A percentile compares a stretch with the other conserved stretches of the same genome.
Conservation (phyloP, 495 filamentous ascomycete genomes). For the Umbilicaria muhlenbergii region DNA sequence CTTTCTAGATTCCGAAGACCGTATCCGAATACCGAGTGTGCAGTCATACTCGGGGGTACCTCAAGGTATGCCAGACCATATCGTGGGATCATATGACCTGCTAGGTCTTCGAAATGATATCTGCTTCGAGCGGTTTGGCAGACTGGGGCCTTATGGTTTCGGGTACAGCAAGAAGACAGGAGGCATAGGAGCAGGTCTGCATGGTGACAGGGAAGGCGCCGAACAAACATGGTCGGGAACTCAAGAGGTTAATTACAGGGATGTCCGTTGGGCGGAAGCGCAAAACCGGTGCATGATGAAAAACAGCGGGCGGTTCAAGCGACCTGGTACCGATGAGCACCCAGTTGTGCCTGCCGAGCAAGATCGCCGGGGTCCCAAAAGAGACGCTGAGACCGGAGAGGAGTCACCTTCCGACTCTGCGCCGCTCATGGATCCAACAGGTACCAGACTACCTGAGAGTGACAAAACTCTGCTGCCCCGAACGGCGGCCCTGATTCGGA, state of each 20-base stretch:
- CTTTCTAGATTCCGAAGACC: constrained; percentile 50
- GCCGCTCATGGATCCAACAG: constrained; percentile 2
- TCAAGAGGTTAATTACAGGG: constrained; percentile 55
- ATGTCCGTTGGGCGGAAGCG: constrained; percentile 57
- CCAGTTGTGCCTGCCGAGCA: constrained; percentile 24
- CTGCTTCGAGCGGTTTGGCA: constrained; percentile 87
- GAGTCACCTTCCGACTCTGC: background rate
- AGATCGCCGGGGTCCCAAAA: constrained; percentile 13
- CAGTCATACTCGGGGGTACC: constrained; percentile 60
- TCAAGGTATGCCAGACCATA: constrained; percentile 64
- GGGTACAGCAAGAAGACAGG: constrained; percentile 66
- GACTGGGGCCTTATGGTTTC: constrained; percentile 76
- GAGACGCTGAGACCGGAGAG: constrained; percentile 8
- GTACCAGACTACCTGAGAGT: constrained; percentile 5
- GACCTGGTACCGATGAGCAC: constrained; percentile 27
- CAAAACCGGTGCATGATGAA: constrained; percentile 53
- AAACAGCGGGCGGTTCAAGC: constrained; percentile 56
- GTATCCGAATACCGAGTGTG: constrained; percentile 46
- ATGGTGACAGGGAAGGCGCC: constrained; percentile 61
- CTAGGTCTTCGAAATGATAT: constrained; percentile 71
- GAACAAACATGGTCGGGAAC: constrained; percentile 56
- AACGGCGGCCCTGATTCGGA: constrained; percentile 46
- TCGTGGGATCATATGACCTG: constrained; percentile 68
- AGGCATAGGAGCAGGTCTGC: constrained; percentile 65
- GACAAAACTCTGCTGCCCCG: constrained; percentile 29